Evolutionary conservation across 805 yeast species (phyloP), one percentile per base, ranked within the genome.

Genomic region (Kluyveromyces siamensis): DNA sequence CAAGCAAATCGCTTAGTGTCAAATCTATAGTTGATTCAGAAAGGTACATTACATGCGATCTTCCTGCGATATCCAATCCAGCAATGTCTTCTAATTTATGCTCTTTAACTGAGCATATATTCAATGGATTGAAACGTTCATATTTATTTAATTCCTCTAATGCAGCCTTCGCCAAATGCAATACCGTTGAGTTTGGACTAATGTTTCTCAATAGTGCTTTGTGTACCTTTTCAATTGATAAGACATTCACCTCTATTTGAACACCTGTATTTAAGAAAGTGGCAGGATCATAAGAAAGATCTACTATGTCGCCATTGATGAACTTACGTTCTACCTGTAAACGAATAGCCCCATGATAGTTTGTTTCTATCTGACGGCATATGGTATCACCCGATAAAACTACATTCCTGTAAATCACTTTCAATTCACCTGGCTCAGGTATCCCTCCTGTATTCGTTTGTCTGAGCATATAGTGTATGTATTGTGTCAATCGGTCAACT

Each of bases 1-100:
- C 55, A n/a, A 71, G 40, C 0, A 65, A 39, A 9, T 68, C 61
- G 2, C 55, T 46, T 1, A 71, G 40, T 2, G 66, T 51, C 35
- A 51, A 25, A 18, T 57, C 60, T 19, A 61, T 50, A 40, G 55
- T 52, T 4, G 55, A 19, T 17, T 52, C 51, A n/a, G 49, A 40
- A n/a, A 60, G 41, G 9, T 18, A 43, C 2, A 50, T 48, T 5
- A 50, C 51, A 5, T 48, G 33, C 25, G 52, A 53, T 36, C 53
- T 53, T 2, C 66, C 68, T 17, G 57, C 48, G 41, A 59, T 47
- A 27, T 57, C 57, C 11, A 62, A 53, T 1, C 59, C 59, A 1
- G 53, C 17, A 3, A 61, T 45, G 45, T 60, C 62, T 11, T 46
- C 36, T 2, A 42, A 25, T 0, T 52, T 39, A 48, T 63, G 66